phyloP scores from a whole-genome alignment of 2,329 filamentous ascomycete genomes.

The Colletotrichum sansevieriae region DNA sequence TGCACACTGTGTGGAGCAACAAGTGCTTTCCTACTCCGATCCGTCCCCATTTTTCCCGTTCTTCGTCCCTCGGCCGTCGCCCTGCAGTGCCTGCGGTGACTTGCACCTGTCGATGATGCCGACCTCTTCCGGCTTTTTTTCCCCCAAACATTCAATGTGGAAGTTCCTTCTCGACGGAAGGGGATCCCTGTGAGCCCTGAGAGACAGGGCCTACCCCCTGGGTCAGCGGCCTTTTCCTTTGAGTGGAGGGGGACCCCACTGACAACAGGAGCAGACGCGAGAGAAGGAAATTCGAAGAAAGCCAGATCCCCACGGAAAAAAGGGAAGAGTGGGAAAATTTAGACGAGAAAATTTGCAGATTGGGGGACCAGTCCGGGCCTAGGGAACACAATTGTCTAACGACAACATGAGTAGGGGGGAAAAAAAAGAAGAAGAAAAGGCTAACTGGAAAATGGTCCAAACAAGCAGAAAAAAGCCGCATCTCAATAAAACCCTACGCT shows the following conservation, averaged over 20 bases:
- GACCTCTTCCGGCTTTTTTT: conserved; percentile 5
- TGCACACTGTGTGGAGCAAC: conserved; percentile 14
- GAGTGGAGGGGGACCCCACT: conserved; percentile 2
- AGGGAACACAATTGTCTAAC: background rate
- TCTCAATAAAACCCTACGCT: conserved; percentile 32
- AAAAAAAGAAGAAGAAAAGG: background rate
- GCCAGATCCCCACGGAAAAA: conserved; percentile 30
- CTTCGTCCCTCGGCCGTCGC: no score
- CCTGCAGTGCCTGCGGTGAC: no score
- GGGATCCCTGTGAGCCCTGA: conserved; percentile 28
- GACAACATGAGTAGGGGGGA: background rate
- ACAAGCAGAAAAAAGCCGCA: conserved; percentile 25
- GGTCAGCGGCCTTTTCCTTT: conserved; percentile 5
- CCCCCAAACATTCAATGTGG: conserved; percentile 4
- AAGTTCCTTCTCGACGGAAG: conserved; percentile 5
- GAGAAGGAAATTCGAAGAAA: conserved; percentile 43
- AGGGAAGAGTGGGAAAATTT: background rate
- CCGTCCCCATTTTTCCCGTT: no score
- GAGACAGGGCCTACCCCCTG: conserved; percentile 15
- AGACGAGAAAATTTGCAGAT: conserved; percentile 21
- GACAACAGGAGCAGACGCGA: conserved; percentile 26
- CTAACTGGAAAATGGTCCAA: background rate
- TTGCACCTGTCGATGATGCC: conserved; percentile 22
- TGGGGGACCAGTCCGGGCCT: conserved; percentile 7
- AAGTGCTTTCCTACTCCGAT: background rate